Base-by-base conservation (phyloP, 306 rosid genomes). In the Pachyrhizus erosus region DNA sequence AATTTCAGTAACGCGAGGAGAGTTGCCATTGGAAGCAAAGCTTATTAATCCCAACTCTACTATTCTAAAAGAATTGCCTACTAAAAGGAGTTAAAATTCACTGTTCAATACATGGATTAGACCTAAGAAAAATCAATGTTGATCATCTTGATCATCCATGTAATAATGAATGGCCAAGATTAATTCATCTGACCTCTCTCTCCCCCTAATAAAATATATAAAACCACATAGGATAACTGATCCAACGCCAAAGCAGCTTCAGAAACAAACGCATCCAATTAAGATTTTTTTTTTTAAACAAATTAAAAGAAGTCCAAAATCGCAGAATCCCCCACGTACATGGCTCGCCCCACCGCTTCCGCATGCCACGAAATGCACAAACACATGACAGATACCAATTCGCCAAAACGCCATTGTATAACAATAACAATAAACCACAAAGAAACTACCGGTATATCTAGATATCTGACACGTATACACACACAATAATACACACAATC, bases 301-400 rank as follows among this genome's bases (percentile, higher is more conserved):
- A 52, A 14, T 46, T 61, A 26, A 80, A 76, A 60, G 34, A 24
- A 70, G 2, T 48, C 80, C 62, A 26, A 65, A 66, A 68, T 55
- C 52, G 27, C 37, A 26, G 43, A 78, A 62, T 15, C 58, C 40
- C 61, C 24, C 80, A 27, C 11, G 17, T 51, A 49, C 48, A 76
- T 13, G 52, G 54, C 85, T 31, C 71, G 9, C 71, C 34, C 80
- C 68, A 73, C 72, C 15, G 58, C 76, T 70, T 62, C 62, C 79
- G 70, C 70, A 55, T 48, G 82, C 49, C 76, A 82, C 33, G 52
- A 51, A 79, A 82, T 72, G 49, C 74, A 48, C 74, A 67, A 6
- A 5, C 37, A 4, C 14, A 64, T 5, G 5, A 81, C 66, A 72
- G 65, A 12, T 51, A 74, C 69, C 29, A 18, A 70, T 69, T 46